Evolutionary conservation across 179 eudicot genomes (phyloP).

Genomic region (Beta macrorhiza): DNA sequence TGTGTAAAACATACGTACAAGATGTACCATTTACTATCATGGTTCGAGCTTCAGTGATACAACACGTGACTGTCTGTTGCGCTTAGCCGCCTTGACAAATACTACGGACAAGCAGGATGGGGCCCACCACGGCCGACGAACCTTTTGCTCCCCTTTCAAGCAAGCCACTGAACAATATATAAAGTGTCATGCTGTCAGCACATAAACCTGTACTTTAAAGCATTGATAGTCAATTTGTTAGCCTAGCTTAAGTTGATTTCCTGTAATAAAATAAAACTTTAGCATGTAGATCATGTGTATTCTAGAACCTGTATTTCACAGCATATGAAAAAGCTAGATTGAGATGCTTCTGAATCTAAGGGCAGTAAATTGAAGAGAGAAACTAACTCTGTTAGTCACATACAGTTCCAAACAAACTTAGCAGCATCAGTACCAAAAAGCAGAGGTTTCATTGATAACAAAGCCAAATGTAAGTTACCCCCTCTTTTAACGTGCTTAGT

Average conservation of each 20-base stretch:
- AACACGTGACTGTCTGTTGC: conserved; percentile 80
- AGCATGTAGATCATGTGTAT: not conserved
- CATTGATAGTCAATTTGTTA: not conserved
- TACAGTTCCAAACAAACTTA: no score
- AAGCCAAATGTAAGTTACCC: not conserved
- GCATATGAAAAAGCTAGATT: not conserved
- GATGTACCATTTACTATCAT: conserved; percentile 36
- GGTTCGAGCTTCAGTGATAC: conserved; percentile 95
- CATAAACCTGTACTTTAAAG: conserved; percentile 5
- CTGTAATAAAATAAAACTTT: not conserved
- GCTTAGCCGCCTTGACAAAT: conserved; percentile 72
- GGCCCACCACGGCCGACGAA: conserved; percentile 92
- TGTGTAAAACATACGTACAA: conserved; percentile 30
- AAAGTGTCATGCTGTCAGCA: conserved; percentile 15
- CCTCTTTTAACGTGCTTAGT: no score
- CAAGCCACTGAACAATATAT: conserved; percentile 66
- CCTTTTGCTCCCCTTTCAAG: conserved; percentile 90
- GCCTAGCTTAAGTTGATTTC: no score
- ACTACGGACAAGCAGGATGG: conserved; percentile 71
- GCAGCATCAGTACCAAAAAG: no score
- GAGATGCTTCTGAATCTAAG: not conserved
- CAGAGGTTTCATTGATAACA: not conserved
- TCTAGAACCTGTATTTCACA: not conserved
- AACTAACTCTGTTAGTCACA: not conserved
- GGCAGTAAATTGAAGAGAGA: not conserved